Base-by-base conservation (phyloP, 768 basidiomycete genomes). In the Tulasnella sp. region DNA sequence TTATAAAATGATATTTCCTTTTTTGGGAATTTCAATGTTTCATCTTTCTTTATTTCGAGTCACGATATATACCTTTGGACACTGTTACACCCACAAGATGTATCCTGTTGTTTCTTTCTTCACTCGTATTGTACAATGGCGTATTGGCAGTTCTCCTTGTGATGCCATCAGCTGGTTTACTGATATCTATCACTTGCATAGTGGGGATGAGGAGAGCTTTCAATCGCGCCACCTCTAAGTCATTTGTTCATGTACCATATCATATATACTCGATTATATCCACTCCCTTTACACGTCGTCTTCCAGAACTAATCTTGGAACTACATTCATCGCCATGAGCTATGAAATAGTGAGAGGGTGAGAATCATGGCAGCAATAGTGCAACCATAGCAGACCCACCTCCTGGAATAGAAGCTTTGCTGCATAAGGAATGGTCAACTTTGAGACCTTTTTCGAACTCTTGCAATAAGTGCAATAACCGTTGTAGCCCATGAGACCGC, bases 391-490 rank as follows among this genome's bases (percentile, higher is more conserved):
- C 8, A 29, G 25, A 62, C 75, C 22, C 58, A 83, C 86, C 77
- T 90, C 88, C 65, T 89, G 87, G 71, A 91, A 90, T 24, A 91
- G 68, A 54, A 91, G 60, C 65, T 98, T 96, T 45, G 92, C 91
- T 7, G 92, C 91, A 63, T 95, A 98, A 1, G 93, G 93, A 48
- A 99, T 90, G 15, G 87, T 92, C 57, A 99, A 70, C 61, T 89
- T 86, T 39, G 90, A 87, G 77, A 99, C 86, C 63, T 83, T 82
- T 69, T 96, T 95, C 40, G 89, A 91, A 60, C 84, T 90, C 71
- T 95, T 93, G 78, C 93, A 98, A 60, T 88, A 89, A n/a, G 87
- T 77, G 65, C 92, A 96, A 90, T 91, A 96, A 53, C 88, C 87
- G 61, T 84, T 80, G 64, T 88, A 87, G 3, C 92, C 95, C 76